A percentile compares a stretch with the other conserved stretches of the same genome.
Conservation (phyloP, 305 asterid species). For the Plantago lanceolata region DNA sequence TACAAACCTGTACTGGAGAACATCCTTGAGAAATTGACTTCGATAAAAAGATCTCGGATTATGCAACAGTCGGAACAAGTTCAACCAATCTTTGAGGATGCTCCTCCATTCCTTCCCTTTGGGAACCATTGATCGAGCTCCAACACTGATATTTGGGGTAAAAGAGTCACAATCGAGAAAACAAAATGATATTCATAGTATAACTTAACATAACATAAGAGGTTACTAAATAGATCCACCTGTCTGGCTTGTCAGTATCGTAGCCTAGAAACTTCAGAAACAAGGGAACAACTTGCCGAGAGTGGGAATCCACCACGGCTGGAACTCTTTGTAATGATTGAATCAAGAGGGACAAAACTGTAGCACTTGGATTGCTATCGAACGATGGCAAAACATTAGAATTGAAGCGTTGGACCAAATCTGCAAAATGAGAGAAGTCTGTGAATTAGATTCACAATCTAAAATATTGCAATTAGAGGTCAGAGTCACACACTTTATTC, state of each 20-base stretch:
- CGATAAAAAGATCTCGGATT: constrained; percentile 63
- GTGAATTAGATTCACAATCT: constrained; percentile 13
- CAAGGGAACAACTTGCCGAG: constrained; percentile 66
- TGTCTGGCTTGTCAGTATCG: constrained; percentile 38
- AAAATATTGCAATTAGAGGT: constrained; percentile 19
- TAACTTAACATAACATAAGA: constrained; percentile 16
- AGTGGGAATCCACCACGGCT: constrained; percentile 62
- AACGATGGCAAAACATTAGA: constrained; percentile 36
- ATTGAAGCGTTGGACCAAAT: constrained; percentile 59
- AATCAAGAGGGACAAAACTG: constrained; percentile 63
- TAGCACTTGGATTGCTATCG: constrained; percentile 49
- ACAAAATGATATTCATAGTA: constrained; percentile 6
- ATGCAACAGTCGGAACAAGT: constrained; percentile 57
- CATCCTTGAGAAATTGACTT: constrained; percentile 55
- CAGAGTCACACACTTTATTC: constrained; percentile 2
- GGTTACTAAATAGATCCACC: constrained; percentile 40
- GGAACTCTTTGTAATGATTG: constrained; percentile 71
- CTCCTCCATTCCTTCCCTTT: constrained; percentile 77
- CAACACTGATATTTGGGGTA: constrained; percentile 46
- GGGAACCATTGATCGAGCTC: constrained; percentile 34
- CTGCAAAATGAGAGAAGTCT: constrained; percentile 39
- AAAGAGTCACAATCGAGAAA: constrained; percentile 23
- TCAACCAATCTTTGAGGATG: constrained; percentile 76
- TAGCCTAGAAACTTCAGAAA: constrained; percentile 83
- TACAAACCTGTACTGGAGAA: constrained; percentile 76